Evolutionary conservation across 768 basidiomycete genomes (phyloP).

Genomic region (Suillus decipiens): DNA sequence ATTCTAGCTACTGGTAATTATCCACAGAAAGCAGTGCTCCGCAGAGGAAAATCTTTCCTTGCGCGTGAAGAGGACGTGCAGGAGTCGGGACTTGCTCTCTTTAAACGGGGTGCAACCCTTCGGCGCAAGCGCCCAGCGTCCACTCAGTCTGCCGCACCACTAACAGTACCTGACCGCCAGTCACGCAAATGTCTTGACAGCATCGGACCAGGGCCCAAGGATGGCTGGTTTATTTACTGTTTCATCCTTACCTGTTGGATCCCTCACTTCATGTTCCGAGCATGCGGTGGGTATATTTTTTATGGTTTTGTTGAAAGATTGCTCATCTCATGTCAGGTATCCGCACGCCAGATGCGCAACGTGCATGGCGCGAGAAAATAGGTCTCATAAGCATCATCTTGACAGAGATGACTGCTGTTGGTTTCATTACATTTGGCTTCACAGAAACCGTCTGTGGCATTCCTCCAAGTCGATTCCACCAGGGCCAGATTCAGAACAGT

Average conservation of each 20-base stretch:
- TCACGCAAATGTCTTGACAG: conserved; percentile 63
- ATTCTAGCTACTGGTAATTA: conserved; percentile 74
- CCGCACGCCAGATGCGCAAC: conserved; percentile 86
- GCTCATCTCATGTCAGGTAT: conserved; percentile 57
- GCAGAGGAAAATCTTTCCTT: conserved; percentile 88
- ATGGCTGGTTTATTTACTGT: conserved; percentile 96
- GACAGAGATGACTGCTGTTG: conserved; percentile 88
- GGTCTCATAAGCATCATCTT: conserved; percentile 83
- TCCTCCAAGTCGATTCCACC: conserved; percentile 80
- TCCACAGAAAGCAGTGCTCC: conserved; percentile 55
- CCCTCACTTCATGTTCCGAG: conserved; percentile 73
- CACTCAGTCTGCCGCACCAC: conserved; percentile 40
- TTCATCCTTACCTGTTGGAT: conserved; percentile 80
- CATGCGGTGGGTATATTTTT: conserved; percentile 62
- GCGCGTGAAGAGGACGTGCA: conserved; percentile 88
- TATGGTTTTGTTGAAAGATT: not conserved
- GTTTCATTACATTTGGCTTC: conserved; percentile 98
- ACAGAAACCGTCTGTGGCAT: conserved; percentile 91
- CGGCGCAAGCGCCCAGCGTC: conserved; percentile 64
- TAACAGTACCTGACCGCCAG: conserved; percentile 37
- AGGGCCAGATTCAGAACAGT: conserved; percentile 71
- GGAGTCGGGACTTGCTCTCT: conserved; percentile 90
- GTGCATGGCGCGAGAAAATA: conserved; percentile 99
- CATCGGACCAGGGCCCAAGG: conserved; percentile 84
- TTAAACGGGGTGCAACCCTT: conserved; percentile 82